Percentiles rank a stretch among this genome's conserved stretches.
phyloP scores from a whole-genome alignment of 345 rosid species.

The Cardamine resedifolia region DNA sequence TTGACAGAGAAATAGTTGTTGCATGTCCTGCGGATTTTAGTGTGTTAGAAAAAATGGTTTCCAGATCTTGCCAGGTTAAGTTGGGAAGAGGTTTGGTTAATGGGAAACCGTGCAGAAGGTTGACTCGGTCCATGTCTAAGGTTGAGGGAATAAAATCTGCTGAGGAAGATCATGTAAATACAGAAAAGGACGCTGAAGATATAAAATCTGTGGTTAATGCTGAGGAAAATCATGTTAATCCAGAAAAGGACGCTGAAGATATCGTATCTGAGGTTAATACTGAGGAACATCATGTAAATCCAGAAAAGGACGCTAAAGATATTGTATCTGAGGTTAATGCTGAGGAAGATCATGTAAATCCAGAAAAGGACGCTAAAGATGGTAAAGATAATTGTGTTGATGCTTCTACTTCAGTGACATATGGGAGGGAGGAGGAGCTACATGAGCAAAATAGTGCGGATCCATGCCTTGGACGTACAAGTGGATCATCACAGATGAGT shows the following conservation, averaged over 20 bases:
- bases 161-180: conserved; percentile 3
- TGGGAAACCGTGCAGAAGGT: conserved; percentile 43
- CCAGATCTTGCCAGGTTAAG: conserved; percentile 27
- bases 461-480: conserved; percentile 6
- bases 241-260: background rate
- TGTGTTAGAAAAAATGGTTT: conserved; percentile 19
- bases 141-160: conserved; percentile 31
- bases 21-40: conserved; percentile 31
- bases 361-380: conserved; percentile 8
- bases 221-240: background rate
- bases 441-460: conserved; percentile 10
- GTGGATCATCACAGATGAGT: conserved; percentile 8
- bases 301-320: background rate
- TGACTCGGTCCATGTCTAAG: conserved; percentile 58
- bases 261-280: conserved; percentile 3
- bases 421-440: conserved; percentile 1
- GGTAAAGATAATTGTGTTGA: conserved; percentile 20
- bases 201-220: no score
- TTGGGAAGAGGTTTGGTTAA: conserved; percentile 21
- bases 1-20: conserved; percentile 6
- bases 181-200: background rate
- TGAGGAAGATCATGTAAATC: conserved; percentile 11
- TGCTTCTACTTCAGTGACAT: conserved; percentile 17
- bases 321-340: background rate
- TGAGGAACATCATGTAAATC: background rate